These are phyloP conservation scores for Maudiozyma serrabonitensis DNA, from an alignment of 805 yeast genomes.

Conservation along the genomic window DNA sequence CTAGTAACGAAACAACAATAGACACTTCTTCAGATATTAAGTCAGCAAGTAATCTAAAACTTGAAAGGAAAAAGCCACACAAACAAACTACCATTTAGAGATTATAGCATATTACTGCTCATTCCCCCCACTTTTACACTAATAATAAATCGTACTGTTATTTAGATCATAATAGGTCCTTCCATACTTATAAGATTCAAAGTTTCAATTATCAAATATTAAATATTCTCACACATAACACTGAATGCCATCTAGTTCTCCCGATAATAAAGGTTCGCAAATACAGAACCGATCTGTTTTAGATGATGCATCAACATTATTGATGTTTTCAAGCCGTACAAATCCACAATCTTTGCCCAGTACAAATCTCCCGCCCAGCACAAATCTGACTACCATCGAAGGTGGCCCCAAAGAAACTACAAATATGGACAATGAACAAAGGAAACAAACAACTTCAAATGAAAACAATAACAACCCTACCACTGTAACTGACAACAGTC, in stretches of 20 bases:
- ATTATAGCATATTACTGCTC: no score
- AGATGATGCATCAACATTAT: slow-evolving; percentile 52
- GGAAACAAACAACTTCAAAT: not conserved
- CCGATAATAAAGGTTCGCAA: not conserved
- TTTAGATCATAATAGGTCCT: no score
- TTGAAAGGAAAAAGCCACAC: no score
- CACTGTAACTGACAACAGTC: no score
- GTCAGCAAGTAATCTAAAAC: no score
- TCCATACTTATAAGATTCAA: not conserved
- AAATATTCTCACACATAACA: not conserved
- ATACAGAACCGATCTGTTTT: slow-evolving; percentile 27
- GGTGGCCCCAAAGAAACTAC: not conserved
- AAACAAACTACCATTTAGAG: no score
- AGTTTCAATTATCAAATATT: not conserved
- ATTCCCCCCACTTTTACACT: no score
- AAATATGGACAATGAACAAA: not conserved
- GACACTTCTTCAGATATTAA: no score
- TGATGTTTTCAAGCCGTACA: slow-evolving; percentile 51
- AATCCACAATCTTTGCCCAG: not conserved
- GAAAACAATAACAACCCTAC: not conserved
- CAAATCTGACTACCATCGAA: not conserved
- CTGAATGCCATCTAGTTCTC: not conserved
- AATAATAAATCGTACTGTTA: no score
- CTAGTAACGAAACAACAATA: no score
- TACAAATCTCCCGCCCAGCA: not conserved